These are phyloP conservation scores for Saturnispora kantuleensis DNA, from an alignment of 805 yeast genomes.

Conservation along the genomic window DNA sequence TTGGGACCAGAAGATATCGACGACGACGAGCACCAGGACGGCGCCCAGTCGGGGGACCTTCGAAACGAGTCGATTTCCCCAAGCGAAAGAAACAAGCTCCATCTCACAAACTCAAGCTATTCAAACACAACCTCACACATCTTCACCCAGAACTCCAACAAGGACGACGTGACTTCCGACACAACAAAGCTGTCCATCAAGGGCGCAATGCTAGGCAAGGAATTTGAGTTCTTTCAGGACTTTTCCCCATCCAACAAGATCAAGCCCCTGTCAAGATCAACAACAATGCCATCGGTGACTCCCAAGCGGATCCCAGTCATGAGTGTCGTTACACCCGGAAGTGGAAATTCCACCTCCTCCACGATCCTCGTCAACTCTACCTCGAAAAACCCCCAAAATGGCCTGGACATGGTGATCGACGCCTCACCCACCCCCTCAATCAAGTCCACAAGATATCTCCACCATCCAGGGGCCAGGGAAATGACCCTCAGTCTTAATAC, in stretches of 20 bases:
- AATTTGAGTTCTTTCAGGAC: conserved; percentile 1
- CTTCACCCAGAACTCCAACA: conserved; percentile 2
- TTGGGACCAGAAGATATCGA: conserved; percentile 1
- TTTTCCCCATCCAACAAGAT: not conserved
- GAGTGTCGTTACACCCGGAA: conserved; percentile 3
- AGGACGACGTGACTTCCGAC: conserved; percentile 2
- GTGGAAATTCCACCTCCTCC: conserved; percentile 26
- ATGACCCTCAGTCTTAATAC: not conserved
- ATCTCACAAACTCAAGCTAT: conserved; percentile 3
- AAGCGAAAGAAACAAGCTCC: conserved; percentile 4
- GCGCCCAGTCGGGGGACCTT: not conserved
- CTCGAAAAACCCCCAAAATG: conserved; percentile 10
- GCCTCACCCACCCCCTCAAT: conserved; percentile 27
- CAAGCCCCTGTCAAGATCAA: conserved; percentile 3
- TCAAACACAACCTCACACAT: conserved; percentile 4
- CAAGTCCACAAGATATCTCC: conserved; percentile 8
- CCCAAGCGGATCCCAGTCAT: not conserved
- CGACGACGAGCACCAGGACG: not conserved
- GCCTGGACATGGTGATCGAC: conserved; percentile 10
- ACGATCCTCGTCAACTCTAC: conserved; percentile 25
- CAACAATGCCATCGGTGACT: conserved; percentile 1
- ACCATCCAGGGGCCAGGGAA: not conserved
- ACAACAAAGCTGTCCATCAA: conserved; percentile 1
- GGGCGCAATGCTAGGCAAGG: not conserved
- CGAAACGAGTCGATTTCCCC: conserved; percentile 2